Conservation (phyloP, 2,329 filamentous ascomycete genomes). For the Gliomastix tumulicola region DNA sequence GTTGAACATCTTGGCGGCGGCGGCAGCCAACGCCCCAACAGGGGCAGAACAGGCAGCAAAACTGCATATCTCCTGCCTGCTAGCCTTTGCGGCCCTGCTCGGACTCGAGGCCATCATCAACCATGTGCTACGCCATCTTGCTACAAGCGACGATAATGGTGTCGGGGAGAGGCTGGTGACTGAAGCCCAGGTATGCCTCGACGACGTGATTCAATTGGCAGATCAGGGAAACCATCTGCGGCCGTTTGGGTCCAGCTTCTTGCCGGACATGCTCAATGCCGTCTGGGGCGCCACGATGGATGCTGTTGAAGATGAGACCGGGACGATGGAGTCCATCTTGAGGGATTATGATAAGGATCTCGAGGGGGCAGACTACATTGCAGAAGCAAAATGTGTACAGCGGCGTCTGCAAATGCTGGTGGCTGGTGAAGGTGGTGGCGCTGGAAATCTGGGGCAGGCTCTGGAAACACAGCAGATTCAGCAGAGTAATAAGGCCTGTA, state of each 20-base stretch:
- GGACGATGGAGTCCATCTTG: constrained; percentile 6
- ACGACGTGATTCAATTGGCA: constrained; percentile 8
- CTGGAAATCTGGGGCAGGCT: too few species aligned
- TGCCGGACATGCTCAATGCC: constrained; percentile 9
- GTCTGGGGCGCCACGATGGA: constrained; percentile 9
- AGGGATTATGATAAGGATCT: constrained; percentile 10
- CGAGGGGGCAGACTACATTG: constrained; percentile 8
- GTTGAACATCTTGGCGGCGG: too few species aligned
- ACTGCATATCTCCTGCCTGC: constrained; percentile 4
- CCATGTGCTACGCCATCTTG: constrained; percentile 7
- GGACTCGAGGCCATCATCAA: constrained; percentile 7
- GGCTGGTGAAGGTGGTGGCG: too few species aligned
- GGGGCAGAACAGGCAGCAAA: too few species aligned
- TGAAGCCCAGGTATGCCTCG: constrained; percentile 5
- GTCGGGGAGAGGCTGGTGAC: constrained; percentile 1
- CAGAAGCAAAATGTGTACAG: too few species aligned
- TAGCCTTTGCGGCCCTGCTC: constrained; percentile 8
- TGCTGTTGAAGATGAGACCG: too few species aligned
- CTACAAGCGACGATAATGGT: background rate
- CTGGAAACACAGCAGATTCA: too few species aligned
- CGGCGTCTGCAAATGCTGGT: too few species aligned
- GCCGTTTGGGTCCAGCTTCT: constrained; percentile 9
- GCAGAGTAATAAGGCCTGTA: too few species aligned
- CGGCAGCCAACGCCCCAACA: too few species aligned
- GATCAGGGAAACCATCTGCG: constrained; percentile 6